These are phyloP conservation scores for Geotrichum ghanense DNA, from an alignment of 805 yeast genomes.

Conservation along the genomic window DNA sequence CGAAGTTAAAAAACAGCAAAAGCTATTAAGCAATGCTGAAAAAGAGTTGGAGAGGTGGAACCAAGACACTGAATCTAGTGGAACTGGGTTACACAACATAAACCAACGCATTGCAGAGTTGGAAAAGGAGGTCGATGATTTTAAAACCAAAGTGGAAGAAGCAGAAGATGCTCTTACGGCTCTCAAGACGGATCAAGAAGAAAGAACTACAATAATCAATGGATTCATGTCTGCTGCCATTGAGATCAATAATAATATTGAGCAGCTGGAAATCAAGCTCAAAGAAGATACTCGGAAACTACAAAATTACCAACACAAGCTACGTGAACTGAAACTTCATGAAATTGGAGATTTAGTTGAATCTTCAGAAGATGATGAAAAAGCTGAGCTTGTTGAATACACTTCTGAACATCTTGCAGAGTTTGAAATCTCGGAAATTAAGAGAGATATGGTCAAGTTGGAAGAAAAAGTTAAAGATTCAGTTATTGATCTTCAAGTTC, in stretches of 20 bases:
- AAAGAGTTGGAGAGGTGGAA: conserved; percentile 29
- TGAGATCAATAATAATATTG: conserved; percentile 53
- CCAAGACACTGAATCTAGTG: conserved; percentile 26
- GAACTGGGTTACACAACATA: conserved; percentile 24
- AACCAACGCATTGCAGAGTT: conserved; percentile 11
- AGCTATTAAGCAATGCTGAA: conserved; percentile 35
- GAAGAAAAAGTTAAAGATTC: conserved; percentile 45
- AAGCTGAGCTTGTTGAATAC: conserved; percentile 19
- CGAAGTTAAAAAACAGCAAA: conserved; percentile 46
- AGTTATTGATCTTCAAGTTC: conserved; percentile 58
- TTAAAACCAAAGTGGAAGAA: conserved; percentile 15
- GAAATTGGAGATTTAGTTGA: conserved; percentile 40
- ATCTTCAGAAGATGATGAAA: conserved; percentile 28
- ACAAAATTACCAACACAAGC: conserved; percentile 26
- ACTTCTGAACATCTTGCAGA: conserved; percentile 40
- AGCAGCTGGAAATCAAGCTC: conserved; percentile 37
- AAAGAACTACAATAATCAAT: conserved; percentile 35
- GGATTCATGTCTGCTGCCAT: conserved; percentile 53
- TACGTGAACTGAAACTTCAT: conserved; percentile 37
- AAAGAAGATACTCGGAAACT: conserved; percentile 30
- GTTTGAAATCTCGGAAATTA: conserved; percentile 38
- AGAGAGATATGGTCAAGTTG: conserved; percentile 40
- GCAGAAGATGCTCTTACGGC: conserved; percentile 21
- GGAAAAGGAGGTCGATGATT: conserved; percentile 10
- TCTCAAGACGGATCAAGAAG: conserved; percentile 31